Evolutionary conservation across 2,329 filamentous ascomycete species (phyloP).

Genomic region (Talaromyces pinophilus): DNA sequence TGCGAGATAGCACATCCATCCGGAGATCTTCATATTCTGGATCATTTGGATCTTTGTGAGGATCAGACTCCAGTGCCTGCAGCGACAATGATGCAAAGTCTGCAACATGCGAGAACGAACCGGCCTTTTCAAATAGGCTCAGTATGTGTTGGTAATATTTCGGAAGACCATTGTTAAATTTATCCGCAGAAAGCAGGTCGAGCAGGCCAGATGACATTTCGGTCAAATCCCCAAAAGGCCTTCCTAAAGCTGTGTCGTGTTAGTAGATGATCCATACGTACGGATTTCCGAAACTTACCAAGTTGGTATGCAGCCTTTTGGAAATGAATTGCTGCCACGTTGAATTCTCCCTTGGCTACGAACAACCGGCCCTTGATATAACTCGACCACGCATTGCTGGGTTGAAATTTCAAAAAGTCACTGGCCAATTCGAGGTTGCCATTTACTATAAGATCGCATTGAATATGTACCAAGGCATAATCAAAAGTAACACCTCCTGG

Average conservation of each 20-base stretch:
- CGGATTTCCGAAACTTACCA: conserved; percentile 60
- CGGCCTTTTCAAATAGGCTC: conserved; percentile 74
- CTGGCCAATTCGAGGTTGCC: conserved; percentile 66
- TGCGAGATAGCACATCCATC: conserved; percentile 74
- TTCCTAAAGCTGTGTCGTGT: conserved; percentile 41
- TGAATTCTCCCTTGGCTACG: conserved; percentile 71
- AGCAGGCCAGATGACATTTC: conserved; percentile 63
- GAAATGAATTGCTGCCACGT: conserved; percentile 73
- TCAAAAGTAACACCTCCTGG: conserved; percentile 58
- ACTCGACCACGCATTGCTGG: conserved; percentile 59
- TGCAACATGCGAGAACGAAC: conserved; percentile 75
- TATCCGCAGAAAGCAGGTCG: conserved; percentile 69
- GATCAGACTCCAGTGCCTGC: conserved; percentile 56
- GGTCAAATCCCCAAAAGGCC: conserved; percentile 47
- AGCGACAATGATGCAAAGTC: conserved; percentile 79
- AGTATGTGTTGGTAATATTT: conserved; percentile 87
- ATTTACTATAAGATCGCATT: conserved; percentile 67
- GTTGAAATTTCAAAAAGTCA: conserved; percentile 67
- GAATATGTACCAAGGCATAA: conserved; percentile 65
- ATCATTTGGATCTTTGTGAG: conserved; percentile 34
- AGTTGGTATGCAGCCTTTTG: conserved; percentile 79
- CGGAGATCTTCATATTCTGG: conserved; percentile 49
- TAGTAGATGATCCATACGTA: neutral
- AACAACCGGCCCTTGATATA: conserved; percentile 84
- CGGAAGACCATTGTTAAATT: conserved; percentile 70